Evolutionary conservation across 169 alveolate species (phyloP), one percentile per base, ranked within the genome.

Genomic region (Eimeria sp.): DNA sequence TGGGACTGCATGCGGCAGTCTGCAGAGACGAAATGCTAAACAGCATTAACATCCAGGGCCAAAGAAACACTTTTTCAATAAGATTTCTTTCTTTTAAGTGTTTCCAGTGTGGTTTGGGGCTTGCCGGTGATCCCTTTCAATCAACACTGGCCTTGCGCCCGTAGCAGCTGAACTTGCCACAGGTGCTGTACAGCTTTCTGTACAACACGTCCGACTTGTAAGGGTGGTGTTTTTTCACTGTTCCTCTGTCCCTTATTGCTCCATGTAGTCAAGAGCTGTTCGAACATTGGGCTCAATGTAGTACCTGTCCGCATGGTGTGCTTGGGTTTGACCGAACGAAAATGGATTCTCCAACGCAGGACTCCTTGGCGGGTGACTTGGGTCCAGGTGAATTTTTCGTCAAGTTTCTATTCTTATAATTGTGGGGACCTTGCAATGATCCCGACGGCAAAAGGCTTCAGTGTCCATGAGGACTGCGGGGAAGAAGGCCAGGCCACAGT

Each of bases 311-410:
- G 76, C 47, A 67, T 67, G 76, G 76, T 67, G 76, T 14, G 14
- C 76, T 67, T 67, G 43, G 76, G 16, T 22, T 67, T 27, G 14
- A 22, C 27, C 20, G 6, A 27, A n/a, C 72, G 67, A 51, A 51
- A 47, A 80, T 80, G 89, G 89, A 80, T 9, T 16, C 89, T n/a
- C 65, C 89, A 25, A 20, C 51, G 63, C 89, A 47, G 47, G 89
- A 80, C n/a, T 80, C 89, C 25, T 70, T 80, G 43, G 89, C 89
- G 34, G 57, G 84, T 20, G 84, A 75, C 43, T 75, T 75, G 58
- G 84, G 84, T 13, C 84, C 84, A 75, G 84, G 84, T 75, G 54
- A 75, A 18, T n/a, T 65, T n/a, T n/a, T n/a, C 25, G 16, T 25
- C 4, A 27, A 27, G 10, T 7, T n/a, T 5, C 47, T 25, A 10